Percentiles rank a stretch among this genome's conserved stretches.
These are phyloP conservation scores for Mucor ambiguus DNA, from an alignment of 371 early-diverging fungal species.

Conservation along the genomic window DNA sequence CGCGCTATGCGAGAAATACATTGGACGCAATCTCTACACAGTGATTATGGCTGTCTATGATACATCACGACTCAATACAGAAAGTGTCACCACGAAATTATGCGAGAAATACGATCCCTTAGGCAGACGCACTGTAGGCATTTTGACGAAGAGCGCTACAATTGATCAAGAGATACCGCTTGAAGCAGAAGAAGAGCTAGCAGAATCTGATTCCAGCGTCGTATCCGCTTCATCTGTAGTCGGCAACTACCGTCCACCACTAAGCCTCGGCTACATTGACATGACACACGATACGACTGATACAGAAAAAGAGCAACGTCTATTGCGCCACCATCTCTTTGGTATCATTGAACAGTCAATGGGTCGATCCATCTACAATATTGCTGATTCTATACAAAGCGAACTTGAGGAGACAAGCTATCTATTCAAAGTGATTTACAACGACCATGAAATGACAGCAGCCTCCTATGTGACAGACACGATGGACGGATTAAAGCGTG, in stretches of 20 bases:
- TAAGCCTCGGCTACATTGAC: slow-evolving; percentile 96
- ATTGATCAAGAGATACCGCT: slow-evolving; percentile 94
- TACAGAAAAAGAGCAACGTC: neutral
- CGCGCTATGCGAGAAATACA: slow-evolving; percentile 62
- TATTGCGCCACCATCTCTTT: slow-evolving; percentile 77
- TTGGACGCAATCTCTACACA: neutral
- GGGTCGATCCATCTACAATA: slow-evolving; percentile 75
- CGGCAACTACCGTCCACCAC: slow-evolving; percentile 84
- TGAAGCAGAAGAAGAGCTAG: slow-evolving; percentile 51
- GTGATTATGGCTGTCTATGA: slow-evolving; percentile 14
- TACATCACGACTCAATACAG: neutral
- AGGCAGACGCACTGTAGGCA: slow-evolving; percentile 66
- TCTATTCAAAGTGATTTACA: slow-evolving; percentile 97
- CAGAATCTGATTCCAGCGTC: slow-evolving; percentile 7
- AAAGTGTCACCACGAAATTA: neutral
- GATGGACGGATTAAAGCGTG: slow-evolving; percentile 89
- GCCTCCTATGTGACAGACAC: slow-evolving; percentile 94
- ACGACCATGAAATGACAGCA: slow-evolving; percentile 88
- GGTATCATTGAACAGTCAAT: slow-evolving; percentile 88
- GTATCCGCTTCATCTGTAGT: slow-evolving; percentile 76
- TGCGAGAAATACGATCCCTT: slow-evolving; percentile 87
- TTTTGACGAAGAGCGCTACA: slow-evolving; percentile 98
- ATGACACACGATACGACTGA: neutral
- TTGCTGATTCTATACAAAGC: slow-evolving; percentile 84
- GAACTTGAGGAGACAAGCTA: slow-evolving; percentile 94